These are phyloP conservation scores for Arthrocladium fulminans DNA, from an alignment of 2,329 filamentous ascomycete species.

Conservation along the genomic window DNA sequence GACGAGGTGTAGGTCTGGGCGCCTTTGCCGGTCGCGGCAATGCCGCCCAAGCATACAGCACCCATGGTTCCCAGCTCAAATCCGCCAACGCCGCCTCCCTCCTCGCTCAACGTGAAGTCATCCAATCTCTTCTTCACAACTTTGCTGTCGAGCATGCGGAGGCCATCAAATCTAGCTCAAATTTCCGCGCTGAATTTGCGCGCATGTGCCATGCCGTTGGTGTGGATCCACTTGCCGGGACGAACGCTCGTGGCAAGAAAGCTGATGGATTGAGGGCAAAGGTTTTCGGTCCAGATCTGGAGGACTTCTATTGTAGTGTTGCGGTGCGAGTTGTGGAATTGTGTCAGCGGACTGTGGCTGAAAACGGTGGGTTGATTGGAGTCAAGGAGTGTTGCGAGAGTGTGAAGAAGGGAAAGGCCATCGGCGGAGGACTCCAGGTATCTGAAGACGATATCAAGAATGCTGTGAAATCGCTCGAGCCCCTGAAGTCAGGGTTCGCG, in stretches of 20 bases:
- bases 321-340: slow-evolving; percentile 93
- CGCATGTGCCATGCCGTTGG: slow-evolving; percentile 98
- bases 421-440: slow-evolving; percentile 67
- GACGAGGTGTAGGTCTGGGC: slow-evolving; percentile 70
- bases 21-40: slow-evolving; percentile 81
- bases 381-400: slow-evolving; percentile 70
- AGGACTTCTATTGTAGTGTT: slow-evolving; percentile 98
- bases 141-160: slow-evolving; percentile 91
- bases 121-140: slow-evolving; percentile 88
- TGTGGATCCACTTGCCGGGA: slow-evolving; percentile 81
- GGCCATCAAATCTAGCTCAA: slow-evolving; percentile 90
- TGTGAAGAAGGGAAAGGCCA: slow-evolving; percentile 62
- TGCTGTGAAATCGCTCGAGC: slow-evolving; percentile 76
- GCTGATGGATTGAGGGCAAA: slow-evolving; percentile 79
- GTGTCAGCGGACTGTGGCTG: slow-evolving; percentile 72
- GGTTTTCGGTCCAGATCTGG: slow-evolving; percentile 80
- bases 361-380: slow-evolving; percentile 88
- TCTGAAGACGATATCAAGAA: slow-evolving; percentile 89
- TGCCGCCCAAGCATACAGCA: slow-evolving; percentile 80
- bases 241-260: slow-evolving; percentile 43
- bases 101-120: slow-evolving; percentile 87
- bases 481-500: slow-evolving; percentile 79
- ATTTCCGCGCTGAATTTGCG: slow-evolving; percentile 92
- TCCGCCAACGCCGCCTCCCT: slow-evolving; percentile 75
- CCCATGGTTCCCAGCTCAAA: slow-evolving; percentile 79